Base-by-base conservation (phyloP, 805 yeast species). In the Candida coleopterorum region DNA sequence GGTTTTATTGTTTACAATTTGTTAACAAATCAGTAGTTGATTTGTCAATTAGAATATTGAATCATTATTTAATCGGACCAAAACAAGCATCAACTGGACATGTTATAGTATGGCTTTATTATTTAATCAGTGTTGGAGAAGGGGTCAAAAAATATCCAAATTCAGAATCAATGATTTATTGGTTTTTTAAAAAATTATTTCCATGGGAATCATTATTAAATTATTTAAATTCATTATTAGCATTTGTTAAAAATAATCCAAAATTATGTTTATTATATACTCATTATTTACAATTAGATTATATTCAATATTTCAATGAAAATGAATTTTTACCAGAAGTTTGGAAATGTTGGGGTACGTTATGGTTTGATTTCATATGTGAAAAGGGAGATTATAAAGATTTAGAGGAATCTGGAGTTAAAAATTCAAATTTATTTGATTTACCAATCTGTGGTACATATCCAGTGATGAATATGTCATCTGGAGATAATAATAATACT, bases 301-400 rank as follows among this genome's bases (percentile, higher is more conserved):
- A 69, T 29, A 44, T 81, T n/a, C 62, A 67, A 4, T 55, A 71
- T 45, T 79, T 77, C 47, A 70, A 76, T 44, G 65, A 73, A 33
- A 70, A 75, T 52, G 90, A 83, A 52, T 73, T 66, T 29, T 60
- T 84, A 34, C 77, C 84, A 29, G 94, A 85, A 56, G 82, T 79
- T 15, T 84, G 89, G 89, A 80, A 79, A 52, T 79, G 88, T 49
- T 83, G 90, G 87, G 94, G 94, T 2, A 74, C 87, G 0, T 53
- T 85, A 28, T 84, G 93, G 90, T 85, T 75, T 58, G 89, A 84
- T 55, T 61, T 63, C 18, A 63, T 84, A 26, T 50, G 63, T 11
- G 53, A 68, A 29, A 83, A 81, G 49, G 64, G 62, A 4, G 84
- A 78, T 45, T 74, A 71, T 44, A 59, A 59, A 27, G 72, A 64